Evolutionary conservation across 768 basidiomycete genomes (phyloP), one percentile per base, ranked within the genome.

Genomic region (Grammothele lineata): DNA sequence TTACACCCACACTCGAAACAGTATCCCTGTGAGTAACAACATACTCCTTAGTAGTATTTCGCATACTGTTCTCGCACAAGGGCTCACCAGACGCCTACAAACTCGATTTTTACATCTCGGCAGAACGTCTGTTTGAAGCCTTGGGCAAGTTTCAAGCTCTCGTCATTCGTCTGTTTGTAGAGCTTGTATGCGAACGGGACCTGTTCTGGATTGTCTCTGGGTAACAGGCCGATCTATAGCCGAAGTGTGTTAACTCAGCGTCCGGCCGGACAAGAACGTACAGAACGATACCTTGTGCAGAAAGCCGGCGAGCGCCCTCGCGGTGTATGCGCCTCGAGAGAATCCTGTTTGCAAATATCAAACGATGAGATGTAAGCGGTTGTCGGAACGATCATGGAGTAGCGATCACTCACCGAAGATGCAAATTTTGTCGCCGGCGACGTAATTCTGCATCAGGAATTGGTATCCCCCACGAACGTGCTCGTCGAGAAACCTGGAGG

Each of bases 391-490:
- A 5, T 9, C 22, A 18, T 19, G 2, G 5, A 10, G 27, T 8
- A 6, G 8, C 27, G 32, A 30, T 17, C 27, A 57, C 68, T 21
- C 45, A 81, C 84, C 86, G 47, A 88, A 87, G 18, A 89, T 63
- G 57, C 81, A 87, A 25, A 90, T 77, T 61, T 74, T 86, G 60
- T 88, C 87, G 1, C 87, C 89, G 0, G 66, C 56, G n/a, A 67
- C 70, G 59, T 84, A 88, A 56, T 85, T 89, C 51, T 84, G 74
- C 88, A 91, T 89, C 43, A 91, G 66, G 62, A 83, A 91, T 51
- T 67, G 70, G 63, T 91, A 92, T 0, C 89, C 89, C 8, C 76
- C 82, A 65, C 81, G 76, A 19, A 89, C 82, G 64, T 89, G 87
- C 1, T 59, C 74, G 43, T 81, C 80, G 34, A 89, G 68, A 57